Percentiles rank a stretch among this genome's conserved stretches.
Evolutionary conservation across 1,139 yeast genomes (phyloP).

Genomic region (Blastobotrys raffinosifermentans): DNA sequence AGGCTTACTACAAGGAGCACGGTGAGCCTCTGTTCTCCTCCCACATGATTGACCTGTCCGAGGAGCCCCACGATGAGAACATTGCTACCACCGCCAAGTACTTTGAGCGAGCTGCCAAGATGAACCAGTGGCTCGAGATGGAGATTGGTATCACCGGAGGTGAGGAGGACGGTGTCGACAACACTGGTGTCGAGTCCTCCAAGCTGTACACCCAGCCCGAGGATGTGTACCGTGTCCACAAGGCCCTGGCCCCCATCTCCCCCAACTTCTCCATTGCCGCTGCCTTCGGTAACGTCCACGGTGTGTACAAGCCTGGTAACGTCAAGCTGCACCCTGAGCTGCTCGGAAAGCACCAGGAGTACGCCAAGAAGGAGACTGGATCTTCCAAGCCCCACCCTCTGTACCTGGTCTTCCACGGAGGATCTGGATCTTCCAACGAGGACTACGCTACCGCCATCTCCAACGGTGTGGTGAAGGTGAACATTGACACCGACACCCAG

Average conservation of each 20-base stretch:
- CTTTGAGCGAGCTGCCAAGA: constrained; percentile 89
- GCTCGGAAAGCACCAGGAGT: constrained; percentile 92
- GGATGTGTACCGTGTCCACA: constrained; percentile 86
- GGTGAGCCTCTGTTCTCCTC: constrained; percentile 98
- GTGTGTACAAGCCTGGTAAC: constrained; percentile 99
- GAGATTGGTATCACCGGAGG: constrained; percentile 99
- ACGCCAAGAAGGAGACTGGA: constrained; percentile 57
- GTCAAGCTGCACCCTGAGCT: constrained; percentile 90
- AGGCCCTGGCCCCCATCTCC: constrained; percentile 84
- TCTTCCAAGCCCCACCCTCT: constrained; percentile 64
- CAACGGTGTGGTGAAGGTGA: constrained; percentile 97
- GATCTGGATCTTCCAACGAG: constrained; percentile 92
- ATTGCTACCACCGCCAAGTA: constrained; percentile 91
- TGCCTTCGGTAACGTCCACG: constrained; percentile 99
- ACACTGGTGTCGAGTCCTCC: constrained; percentile 85
- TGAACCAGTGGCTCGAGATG: constrained; percentile 99
- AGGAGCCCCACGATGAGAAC: constrained; percentile 94
- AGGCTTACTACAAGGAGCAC: constrained; percentile 74
- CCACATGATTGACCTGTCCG: constrained; percentile 98
- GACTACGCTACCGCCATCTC: constrained; percentile 89
- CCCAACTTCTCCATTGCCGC: constrained; percentile 99
- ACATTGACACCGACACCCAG: constrained; percentile 98
- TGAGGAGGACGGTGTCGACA: constrained; percentile 99
- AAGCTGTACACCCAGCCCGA: constrained; percentile 92
- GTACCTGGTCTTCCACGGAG: constrained; percentile 99